Conservation (phyloP, 164 flowering plant species). For the Macadamia tetraphylla region DNA sequence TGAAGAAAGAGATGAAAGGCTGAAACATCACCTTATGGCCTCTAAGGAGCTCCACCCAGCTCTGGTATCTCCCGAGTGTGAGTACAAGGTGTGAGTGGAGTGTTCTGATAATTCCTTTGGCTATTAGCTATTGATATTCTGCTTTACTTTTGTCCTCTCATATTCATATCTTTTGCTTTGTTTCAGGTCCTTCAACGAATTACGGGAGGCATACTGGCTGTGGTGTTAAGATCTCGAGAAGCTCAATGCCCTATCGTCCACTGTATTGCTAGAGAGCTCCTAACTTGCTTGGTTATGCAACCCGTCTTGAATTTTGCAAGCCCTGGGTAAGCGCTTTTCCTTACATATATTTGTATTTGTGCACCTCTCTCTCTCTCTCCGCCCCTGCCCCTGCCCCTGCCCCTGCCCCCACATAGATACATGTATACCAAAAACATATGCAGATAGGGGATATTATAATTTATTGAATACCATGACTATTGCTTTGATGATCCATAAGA, state of each 20-base stretch:
- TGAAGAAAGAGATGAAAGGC: conserved; percentile 92
- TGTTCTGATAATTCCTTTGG: conserved; percentile 21
- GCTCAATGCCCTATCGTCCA: conserved; percentile 85
- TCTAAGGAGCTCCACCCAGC: conserved; percentile 98
- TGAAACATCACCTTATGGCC: conserved; percentile 79
- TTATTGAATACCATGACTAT: neutral
- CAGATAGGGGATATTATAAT: too few relatives aligned
- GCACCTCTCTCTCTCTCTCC: too few relatives aligned
- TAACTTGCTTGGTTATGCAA: conserved; percentile 86
- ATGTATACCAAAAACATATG: too few relatives aligned
- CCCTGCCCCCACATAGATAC: too few relatives aligned
- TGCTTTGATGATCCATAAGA: too few relatives aligned
- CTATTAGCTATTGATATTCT: conserved; percentile 1
- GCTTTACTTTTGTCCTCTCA: neutral
- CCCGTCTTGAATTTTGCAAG: conserved; percentile 84
- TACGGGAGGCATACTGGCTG: conserved; percentile 67
- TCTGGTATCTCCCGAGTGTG: conserved; percentile 86
- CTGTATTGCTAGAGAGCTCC: conserved; percentile 72
- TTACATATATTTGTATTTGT: neutral
- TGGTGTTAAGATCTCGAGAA: conserved; percentile 80
- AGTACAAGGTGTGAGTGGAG: conserved; percentile 95
- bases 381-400: too few relatives aligned
- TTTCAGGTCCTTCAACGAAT: conserved; percentile 81
- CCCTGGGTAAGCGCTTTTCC: conserved; percentile 57
- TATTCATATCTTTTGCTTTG: conserved; percentile 4